Evolutionary conservation across 2,329 filamentous ascomycete species (phyloP).

Genomic region (Didymella exigua): DNA sequence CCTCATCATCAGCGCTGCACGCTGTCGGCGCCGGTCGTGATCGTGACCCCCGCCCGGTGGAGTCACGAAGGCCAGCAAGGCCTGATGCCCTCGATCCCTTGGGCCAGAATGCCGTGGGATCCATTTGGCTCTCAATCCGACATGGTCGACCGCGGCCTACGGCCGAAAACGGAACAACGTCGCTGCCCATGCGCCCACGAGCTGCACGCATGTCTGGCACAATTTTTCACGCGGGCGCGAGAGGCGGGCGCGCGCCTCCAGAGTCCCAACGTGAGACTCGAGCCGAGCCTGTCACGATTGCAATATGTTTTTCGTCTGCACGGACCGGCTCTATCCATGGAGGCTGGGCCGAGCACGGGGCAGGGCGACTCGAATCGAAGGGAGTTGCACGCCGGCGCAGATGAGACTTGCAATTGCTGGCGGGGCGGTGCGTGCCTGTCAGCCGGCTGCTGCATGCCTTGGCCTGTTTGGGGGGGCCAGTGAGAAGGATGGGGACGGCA

Average conservation of each 20-base stretch:
- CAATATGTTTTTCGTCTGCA: conserved; percentile 35
- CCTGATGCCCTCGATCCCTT: conserved; percentile 12
- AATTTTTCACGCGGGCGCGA: conserved; percentile 28
- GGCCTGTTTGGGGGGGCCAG: conserved; percentile 15
- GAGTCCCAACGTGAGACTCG: neutral
- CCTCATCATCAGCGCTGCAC: conserved; percentile 20
- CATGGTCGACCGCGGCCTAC: conserved; percentile 26
- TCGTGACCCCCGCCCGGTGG: conserved; percentile 18
- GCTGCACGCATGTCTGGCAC: conserved; percentile 22
- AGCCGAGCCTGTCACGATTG: conserved; percentile 18
- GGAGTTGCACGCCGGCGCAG: conserved; percentile 7
- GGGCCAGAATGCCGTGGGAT: conserved; percentile 23
- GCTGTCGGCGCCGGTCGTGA: conserved; percentile 20
- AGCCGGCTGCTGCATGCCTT: conserved; percentile 12
- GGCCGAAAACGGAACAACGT: conserved; percentile 31
- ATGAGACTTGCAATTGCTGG: conserved; percentile 5
- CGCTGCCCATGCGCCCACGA: conserved; percentile 31
- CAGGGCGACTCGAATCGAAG: conserved; percentile 18
- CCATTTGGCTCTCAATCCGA: conserved; percentile 12
- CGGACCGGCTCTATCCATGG: conserved; percentile 31
- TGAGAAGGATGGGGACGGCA: conserved; percentile 17
- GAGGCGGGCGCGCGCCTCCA: conserved; percentile 14
- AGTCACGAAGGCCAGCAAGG: conserved; percentile 12
- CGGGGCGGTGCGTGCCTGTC: conserved; percentile 9
- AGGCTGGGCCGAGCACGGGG: conserved; percentile 12